Conservation (phyloP, 2,329 filamentous ascomycete genomes). For the Ciborinia camelliae region DNA sequence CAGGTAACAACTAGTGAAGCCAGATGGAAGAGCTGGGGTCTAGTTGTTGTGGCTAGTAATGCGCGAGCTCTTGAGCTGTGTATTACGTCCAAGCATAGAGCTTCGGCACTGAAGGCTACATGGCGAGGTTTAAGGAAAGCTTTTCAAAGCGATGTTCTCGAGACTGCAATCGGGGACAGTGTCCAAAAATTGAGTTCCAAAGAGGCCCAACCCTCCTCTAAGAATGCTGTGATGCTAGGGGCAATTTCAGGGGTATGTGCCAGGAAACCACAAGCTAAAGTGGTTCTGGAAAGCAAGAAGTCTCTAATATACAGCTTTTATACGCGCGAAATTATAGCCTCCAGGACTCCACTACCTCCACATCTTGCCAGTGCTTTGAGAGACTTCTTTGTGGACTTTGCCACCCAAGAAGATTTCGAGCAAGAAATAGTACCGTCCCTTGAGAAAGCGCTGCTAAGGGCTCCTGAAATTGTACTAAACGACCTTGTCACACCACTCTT, state of each 20-base stretch:
- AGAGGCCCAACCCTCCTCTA: constrained; percentile 57
- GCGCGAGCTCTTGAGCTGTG: constrained; percentile 77
- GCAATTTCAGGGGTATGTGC: constrained; percentile 83
- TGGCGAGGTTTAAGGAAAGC: constrained; percentile 75
- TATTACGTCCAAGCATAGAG: constrained; percentile 61
- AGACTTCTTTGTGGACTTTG: constrained; percentile 80
- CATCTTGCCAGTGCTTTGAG: constrained; percentile 70
- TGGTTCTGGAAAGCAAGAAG: constrained; percentile 63
- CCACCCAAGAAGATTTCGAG: constrained; percentile 69
- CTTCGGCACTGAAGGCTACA: constrained; percentile 73
- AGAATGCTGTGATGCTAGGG: constrained; percentile 75
- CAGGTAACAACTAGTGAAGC: constrained; percentile 62
- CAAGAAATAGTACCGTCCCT: constrained; percentile 75
- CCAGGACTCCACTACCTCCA: constrained; percentile 64
- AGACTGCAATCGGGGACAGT: constrained; percentile 44
- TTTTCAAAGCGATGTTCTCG: constrained; percentile 52
- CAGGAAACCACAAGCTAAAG: constrained; percentile 61
- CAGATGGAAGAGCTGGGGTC: constrained; percentile 61
- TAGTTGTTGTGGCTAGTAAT: constrained; percentile 64
- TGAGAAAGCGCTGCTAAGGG: constrained; percentile 83
- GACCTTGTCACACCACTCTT: constrained; percentile 74
- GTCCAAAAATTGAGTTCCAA: constrained; percentile 69
- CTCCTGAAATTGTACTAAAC: constrained; percentile 83
- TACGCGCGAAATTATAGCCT: constrained; percentile 77
- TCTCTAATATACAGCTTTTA: constrained; percentile 78